These are phyloP conservation scores for Rhexocercosporidium sp. DNA, from an alignment of 2,329 filamentous ascomycete genomes.

Conservation along the genomic window DNA sequence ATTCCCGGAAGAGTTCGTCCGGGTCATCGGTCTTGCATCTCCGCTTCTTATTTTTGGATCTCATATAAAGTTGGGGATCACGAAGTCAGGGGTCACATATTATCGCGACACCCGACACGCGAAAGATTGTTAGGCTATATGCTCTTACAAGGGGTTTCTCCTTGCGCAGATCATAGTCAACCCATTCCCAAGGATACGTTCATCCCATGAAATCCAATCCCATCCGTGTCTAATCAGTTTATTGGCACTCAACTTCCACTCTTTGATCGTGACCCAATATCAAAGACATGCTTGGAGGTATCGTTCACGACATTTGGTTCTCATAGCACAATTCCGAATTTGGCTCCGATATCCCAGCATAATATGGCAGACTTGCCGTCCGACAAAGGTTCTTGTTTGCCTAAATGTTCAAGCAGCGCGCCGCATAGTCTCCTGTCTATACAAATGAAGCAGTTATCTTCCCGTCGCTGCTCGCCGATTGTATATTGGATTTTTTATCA, in stretches of 20 bases:
- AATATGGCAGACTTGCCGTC: constrained; percentile 1
- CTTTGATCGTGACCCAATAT: background rate
- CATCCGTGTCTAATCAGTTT: background rate
- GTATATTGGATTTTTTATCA: background rate
- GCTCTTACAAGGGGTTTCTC: background rate
- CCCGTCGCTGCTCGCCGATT: background rate
- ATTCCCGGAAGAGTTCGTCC: background rate
- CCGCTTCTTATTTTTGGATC: constrained; percentile 15
- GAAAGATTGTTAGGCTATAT: constrained; percentile 11
- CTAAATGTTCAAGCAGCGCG: background rate
- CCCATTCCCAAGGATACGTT: constrained; percentile 10
- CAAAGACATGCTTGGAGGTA: constrained; percentile 3
- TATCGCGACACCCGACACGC: constrained; percentile 1
- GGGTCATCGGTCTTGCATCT: constrained; percentile 4
- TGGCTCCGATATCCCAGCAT: background rate
- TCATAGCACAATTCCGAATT: background rate
- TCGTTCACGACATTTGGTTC: background rate
- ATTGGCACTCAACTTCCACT: background rate
- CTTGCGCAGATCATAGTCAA: constrained; percentile 3
- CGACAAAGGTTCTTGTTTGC: background rate
- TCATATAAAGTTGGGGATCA: constrained; percentile 15
- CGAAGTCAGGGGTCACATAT: background rate
- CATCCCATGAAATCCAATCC: constrained; percentile 6
- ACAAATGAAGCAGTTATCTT: background rate
- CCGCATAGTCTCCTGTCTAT: background rate